Evolutionary conservation across 495 filamentous ascomycete species (phyloP).

Genomic region (Achaetomiella virescens): DNA sequence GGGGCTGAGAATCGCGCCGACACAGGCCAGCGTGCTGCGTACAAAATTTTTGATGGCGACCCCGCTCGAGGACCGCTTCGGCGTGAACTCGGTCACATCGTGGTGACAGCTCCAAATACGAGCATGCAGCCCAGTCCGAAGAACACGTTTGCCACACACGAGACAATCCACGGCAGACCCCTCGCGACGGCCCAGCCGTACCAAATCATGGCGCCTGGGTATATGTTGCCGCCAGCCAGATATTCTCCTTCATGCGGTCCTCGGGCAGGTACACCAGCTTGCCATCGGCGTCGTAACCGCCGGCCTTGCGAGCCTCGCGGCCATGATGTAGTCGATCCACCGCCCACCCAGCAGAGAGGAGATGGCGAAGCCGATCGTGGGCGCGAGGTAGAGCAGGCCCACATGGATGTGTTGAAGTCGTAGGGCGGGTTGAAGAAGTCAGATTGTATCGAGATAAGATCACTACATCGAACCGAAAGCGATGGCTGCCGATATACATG

Average conservation of each 20-base stretch:
- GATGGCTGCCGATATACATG: conserved; percentile 75
- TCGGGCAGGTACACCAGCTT: conserved; percentile 70
- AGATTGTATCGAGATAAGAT: conserved; percentile 76
- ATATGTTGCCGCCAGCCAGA: conserved; percentile 74
- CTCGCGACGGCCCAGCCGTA: conserved; percentile 50
- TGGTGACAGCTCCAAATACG: conserved; percentile 70
- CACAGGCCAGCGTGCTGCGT: conserved; percentile 77
- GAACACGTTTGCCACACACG: conserved; percentile 73
- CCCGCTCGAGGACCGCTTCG: conserved; percentile 61
- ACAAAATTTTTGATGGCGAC: conserved; percentile 85
- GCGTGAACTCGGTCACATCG: conserved; percentile 89
- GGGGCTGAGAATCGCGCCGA: conserved; percentile 69
- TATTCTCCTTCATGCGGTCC: conserved; percentile 86
- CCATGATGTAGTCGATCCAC: conserved; percentile 91
- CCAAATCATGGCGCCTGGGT: conserved; percentile 62
- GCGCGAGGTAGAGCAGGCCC: conserved; percentile 76
- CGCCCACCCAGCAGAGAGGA: conserved; percentile 68
- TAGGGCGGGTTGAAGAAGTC: conserved; percentile 67
- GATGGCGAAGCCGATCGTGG: conserved; percentile 69
- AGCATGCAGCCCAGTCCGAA: conserved; percentile 88
- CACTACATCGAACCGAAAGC: conserved; percentile 78
- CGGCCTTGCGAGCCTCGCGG: conserved; percentile 68
- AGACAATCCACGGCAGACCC: conserved; percentile 39
- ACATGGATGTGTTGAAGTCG: conserved; percentile 65
- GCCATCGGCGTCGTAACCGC: conserved; percentile 64